Evolutionary conservation across 2,329 filamentous ascomycete species (phyloP).

Genomic region (Lasiodiplodia hormozganensis): DNA sequence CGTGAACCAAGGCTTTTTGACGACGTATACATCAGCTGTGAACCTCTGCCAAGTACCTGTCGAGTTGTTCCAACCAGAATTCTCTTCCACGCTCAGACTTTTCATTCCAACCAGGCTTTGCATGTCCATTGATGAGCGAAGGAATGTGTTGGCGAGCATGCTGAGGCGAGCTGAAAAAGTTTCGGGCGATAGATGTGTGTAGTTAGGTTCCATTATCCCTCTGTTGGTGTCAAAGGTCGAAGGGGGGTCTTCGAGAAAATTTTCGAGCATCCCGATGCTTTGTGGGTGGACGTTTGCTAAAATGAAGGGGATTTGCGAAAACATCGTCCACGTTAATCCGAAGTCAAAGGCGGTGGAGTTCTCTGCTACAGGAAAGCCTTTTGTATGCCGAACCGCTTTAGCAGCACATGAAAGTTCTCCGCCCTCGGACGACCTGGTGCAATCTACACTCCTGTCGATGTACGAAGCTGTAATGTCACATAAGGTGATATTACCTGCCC

Average conservation of each 20-base stretch:
- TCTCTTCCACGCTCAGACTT: background rate
- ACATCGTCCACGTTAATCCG: background rate
- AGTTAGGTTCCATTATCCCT: background rate
- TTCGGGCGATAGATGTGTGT: background rate
- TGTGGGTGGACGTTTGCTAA: background rate
- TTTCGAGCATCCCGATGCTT: conserved; percentile 7
- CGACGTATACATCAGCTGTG: background rate
- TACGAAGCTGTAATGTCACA: conserved; percentile 3
- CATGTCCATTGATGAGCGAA: conserved; percentile 11
- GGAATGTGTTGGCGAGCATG: conserved; percentile 32
- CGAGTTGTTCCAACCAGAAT: conserved; percentile 1
- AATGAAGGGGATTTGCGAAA: conserved; percentile 7
- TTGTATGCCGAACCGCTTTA: conserved; percentile 15
- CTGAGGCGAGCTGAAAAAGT: conserved; percentile 28
- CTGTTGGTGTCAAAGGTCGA: background rate
- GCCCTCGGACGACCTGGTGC: background rate
- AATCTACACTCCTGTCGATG: conserved; percentile 4
- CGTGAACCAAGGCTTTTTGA: conserved; percentile 14
- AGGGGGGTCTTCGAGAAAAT: conserved; percentile 14
- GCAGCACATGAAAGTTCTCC: background rate
- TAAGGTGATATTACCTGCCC: conserved; percentile 26
- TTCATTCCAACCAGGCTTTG: conserved; percentile 4
- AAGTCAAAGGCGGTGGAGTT: background rate
- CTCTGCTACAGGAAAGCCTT: background rate
- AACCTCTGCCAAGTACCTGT: conserved; percentile 11